Evolutionary conservation across 2,329 filamentous ascomycete genomes (phyloP).

Genomic region (Pseudogymnoascus verrucosus): DNA sequence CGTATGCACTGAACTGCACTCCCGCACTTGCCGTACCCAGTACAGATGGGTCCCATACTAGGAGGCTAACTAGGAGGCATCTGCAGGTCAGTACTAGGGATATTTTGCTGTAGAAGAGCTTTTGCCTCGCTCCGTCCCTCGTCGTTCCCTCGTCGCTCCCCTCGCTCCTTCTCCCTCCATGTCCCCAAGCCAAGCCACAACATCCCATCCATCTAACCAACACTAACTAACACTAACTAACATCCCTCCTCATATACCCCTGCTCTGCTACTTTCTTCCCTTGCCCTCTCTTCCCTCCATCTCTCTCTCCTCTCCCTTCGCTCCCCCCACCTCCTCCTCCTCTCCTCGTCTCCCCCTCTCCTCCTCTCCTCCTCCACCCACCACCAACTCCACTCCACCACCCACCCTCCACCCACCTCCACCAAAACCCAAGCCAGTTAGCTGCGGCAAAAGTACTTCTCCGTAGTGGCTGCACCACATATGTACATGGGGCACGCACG

Average conservation of each 20-base stretch:
- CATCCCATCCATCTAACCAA: not conserved
- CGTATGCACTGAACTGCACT: not conserved
- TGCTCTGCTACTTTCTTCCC: no score
- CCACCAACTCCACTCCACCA: no score
- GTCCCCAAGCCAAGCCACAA: not conserved
- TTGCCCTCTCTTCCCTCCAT: not conserved
- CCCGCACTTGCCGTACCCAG: not conserved
- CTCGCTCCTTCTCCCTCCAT: not conserved
- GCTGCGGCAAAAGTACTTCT: not conserved
- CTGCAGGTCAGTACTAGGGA: not conserved
- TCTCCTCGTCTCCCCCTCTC: no score
- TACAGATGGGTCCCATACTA: not conserved
- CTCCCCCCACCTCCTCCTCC: no score
- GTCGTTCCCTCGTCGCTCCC: not conserved
- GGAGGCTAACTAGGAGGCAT: not conserved
- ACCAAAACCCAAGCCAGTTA: not conserved
- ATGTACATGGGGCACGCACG: not conserved
- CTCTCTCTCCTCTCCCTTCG: not conserved
- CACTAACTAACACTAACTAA: no score
- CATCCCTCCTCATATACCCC: not conserved
- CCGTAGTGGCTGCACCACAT: slow-evolving; percentile 5
- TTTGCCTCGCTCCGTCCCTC: not conserved
- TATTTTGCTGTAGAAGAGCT: not conserved
- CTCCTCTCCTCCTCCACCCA: not conserved
- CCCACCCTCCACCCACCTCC: not conserved